These are phyloP conservation scores for Colletotrichum chlorophyti DNA, from an alignment of 2,329 filamentous ascomycete genomes.

Conservation along the genomic window DNA sequence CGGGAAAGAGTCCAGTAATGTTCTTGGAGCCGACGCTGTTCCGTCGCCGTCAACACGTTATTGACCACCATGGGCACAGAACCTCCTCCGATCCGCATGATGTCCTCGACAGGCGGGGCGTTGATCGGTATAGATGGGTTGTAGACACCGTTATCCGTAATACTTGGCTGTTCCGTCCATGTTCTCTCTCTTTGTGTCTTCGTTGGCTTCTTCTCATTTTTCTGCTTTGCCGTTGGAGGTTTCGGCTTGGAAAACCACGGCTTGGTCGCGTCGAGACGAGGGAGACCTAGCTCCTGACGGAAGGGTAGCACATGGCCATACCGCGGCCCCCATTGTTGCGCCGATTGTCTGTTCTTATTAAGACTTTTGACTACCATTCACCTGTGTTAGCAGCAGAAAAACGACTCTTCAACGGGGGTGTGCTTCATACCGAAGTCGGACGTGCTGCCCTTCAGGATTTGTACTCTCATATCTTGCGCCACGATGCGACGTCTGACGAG, in stretches of 20 bases:
- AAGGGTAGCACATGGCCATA: slow-evolving; percentile 20
- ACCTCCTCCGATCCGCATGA: slow-evolving; percentile 42
- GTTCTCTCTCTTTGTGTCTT: slow-evolving; percentile 24
- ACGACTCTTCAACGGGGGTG: too few relatives aligned
- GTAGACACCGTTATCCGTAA: slow-evolving; percentile 36
- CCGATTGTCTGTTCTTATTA: neutral
- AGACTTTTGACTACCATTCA: slow-evolving; percentile 1
- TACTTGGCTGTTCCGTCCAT: slow-evolving; percentile 35
- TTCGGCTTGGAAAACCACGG: neutral
- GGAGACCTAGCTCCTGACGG: slow-evolving; percentile 6
- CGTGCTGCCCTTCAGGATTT: slow-evolving; percentile 19
- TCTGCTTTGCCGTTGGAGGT: neutral
- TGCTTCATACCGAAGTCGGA: slow-evolving; percentile 12
- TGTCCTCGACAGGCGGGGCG: slow-evolving; percentile 41
- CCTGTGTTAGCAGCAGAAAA: neutral
- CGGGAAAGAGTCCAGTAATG: slow-evolving; percentile 42
- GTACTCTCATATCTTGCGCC: slow-evolving; percentile 30
- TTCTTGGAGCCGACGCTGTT: slow-evolving; percentile 44
- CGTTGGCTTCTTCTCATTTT: neutral
- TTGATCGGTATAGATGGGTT: slow-evolving; percentile 44
- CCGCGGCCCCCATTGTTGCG: slow-evolving; percentile 32
- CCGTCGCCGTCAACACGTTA: slow-evolving; percentile 47
- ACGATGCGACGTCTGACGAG: slow-evolving; percentile 35
- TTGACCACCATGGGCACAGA: slow-evolving; percentile 44
- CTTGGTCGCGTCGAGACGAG: neutral